These are phyloP conservation scores for Stropharia rugosoannulata DNA, from an alignment of 768 basidiomycete species.

Conservation along the genomic window DNA sequence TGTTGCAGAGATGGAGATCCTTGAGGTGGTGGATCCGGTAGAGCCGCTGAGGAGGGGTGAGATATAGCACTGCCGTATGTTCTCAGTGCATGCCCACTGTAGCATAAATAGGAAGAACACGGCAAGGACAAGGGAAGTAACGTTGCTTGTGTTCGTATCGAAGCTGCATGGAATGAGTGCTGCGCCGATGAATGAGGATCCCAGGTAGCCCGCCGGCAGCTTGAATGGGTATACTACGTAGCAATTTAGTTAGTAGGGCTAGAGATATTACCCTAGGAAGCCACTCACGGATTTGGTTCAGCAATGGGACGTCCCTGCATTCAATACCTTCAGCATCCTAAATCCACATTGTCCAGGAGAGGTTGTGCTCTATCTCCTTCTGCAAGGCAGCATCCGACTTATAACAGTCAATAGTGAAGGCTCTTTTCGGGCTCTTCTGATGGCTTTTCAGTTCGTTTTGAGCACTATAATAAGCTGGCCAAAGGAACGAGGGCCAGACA, in stretches of 20 bases:
- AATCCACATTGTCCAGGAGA: background rate
- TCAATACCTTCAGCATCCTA: background rate
- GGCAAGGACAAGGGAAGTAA: constrained; percentile 77
- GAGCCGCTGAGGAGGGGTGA: too few species aligned
- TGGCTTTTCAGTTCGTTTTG: constrained; percentile 14
- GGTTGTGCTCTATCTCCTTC: constrained; percentile 19
- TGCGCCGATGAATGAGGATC: constrained; percentile 85
- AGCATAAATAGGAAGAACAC: constrained; percentile 86
- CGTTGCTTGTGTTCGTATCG: constrained; percentile 84
- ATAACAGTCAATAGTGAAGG: constrained; percentile 7
- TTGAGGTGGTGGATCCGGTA: too few species aligned
- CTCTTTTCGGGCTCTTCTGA: constrained; percentile 13
- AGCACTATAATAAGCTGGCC: constrained; percentile 20
- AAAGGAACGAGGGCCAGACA: constrained; percentile 11
- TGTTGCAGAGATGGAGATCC: too few species aligned
- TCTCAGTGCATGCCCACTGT: constrained; percentile 84
- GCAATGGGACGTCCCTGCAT: constrained; percentile 72
- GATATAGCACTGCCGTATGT: too few species aligned
- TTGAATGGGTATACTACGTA: constrained; percentile 85
- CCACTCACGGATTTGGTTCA: constrained; percentile 69
- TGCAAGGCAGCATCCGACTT: background rate
- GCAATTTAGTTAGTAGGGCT: background rate
- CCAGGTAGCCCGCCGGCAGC: constrained; percentile 83
- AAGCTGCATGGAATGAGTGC: constrained; percentile 86
- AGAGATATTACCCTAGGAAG: background rate